A percentile compares a stretch with the other conserved stretches of the same genome.
Conservation (phyloP, 495 filamentous ascomycete genomes). For the Podospora didyma region DNA sequence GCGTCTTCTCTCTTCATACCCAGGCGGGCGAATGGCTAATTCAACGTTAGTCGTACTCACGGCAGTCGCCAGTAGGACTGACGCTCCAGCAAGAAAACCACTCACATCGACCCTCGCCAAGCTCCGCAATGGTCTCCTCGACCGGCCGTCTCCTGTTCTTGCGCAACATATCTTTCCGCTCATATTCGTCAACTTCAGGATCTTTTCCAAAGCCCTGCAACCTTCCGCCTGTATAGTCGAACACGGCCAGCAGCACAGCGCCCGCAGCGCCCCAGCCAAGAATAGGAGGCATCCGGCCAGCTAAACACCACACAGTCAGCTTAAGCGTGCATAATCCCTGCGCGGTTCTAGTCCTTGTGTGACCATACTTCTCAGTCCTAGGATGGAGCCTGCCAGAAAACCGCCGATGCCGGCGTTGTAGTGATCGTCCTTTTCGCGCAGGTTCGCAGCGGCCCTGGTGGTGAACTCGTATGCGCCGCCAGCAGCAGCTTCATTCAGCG, state of each 20-base stretch:
- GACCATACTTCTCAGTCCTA: constrained; percentile 35
- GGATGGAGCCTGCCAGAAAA: constrained; percentile 35
- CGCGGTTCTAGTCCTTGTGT: too few relatives aligned
- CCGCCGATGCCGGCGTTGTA: constrained; percentile 37
- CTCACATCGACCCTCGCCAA: constrained; percentile 90
- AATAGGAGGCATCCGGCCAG: constrained; percentile 71
- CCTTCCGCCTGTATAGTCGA: constrained; percentile 75
- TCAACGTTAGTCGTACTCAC: constrained; percentile 23
- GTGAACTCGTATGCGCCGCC: constrained; percentile 77
- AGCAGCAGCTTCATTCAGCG: constrained; percentile 65
- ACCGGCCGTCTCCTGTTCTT: constrained; percentile 70
- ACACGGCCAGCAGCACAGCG: constrained; percentile 61
- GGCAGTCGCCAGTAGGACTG: neutral
- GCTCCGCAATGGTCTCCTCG: constrained; percentile 72
- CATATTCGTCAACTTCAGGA: constrained; percentile 68
- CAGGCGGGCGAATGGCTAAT: constrained; percentile 74
- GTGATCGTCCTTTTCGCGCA: constrained; percentile 42
- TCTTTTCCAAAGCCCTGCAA: constrained; percentile 53
- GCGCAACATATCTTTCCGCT: constrained; percentile 70
- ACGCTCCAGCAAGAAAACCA: neutral
- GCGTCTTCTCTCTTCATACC: constrained; percentile 81
- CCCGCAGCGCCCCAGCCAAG: constrained; percentile 70
- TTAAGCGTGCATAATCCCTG: too few relatives aligned
- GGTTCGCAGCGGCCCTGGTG: constrained; percentile 37
- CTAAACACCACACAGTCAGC: constrained; percentile 28